A percentile compares a stretch with the other conserved stretches of the same genome.
Conservation (phyloP, 192 early-diverging fungal genomes). For the Fimicolochytrium jonesii region DNA sequence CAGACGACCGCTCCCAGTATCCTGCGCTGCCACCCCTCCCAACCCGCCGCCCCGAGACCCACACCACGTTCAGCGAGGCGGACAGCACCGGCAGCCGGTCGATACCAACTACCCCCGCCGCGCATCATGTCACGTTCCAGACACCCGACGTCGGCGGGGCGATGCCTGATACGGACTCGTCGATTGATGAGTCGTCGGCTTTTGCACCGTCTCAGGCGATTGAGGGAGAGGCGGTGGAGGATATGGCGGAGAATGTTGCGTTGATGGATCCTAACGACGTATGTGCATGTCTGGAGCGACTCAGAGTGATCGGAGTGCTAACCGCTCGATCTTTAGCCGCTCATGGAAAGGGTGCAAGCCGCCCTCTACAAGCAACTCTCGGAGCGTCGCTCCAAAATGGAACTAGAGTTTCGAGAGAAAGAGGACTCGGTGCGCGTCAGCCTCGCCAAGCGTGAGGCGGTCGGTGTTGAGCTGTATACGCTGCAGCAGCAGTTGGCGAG, state of each 20-base stretch:
- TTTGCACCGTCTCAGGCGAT: not conserved
- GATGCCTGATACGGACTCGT: not conserved
- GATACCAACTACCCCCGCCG: not conserved
- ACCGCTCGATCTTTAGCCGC: conserved; percentile 35
- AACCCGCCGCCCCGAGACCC: not conserved
- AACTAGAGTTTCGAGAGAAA: conserved; percentile 53
- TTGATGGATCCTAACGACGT: conserved; percentile 40
- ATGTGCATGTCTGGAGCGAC: not conserved
- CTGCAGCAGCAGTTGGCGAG: conserved; percentile 57
- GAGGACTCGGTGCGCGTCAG: conserved; percentile 46
- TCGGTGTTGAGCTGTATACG: conserved; percentile 55
- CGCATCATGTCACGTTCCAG: not conserved
- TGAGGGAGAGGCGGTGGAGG: conserved; percentile 27
- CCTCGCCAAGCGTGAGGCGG: conserved; percentile 42
- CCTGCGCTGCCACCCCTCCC: not conserved
- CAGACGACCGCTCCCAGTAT: not conserved
- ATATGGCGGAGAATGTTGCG: conserved; percentile 25
- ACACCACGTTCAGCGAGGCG: not conserved
- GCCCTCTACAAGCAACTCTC: conserved; percentile 50
- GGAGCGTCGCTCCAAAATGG: conserved; percentile 35
- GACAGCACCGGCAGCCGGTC: not conserved
- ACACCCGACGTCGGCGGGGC: not conserved
- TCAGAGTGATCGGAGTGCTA: not conserved
- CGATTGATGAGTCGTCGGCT: not conserved
- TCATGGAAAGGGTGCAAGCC: conserved; percentile 57